Conservation (phyloP, 106 monocot species). For the Dendrobium officinale region DNA sequence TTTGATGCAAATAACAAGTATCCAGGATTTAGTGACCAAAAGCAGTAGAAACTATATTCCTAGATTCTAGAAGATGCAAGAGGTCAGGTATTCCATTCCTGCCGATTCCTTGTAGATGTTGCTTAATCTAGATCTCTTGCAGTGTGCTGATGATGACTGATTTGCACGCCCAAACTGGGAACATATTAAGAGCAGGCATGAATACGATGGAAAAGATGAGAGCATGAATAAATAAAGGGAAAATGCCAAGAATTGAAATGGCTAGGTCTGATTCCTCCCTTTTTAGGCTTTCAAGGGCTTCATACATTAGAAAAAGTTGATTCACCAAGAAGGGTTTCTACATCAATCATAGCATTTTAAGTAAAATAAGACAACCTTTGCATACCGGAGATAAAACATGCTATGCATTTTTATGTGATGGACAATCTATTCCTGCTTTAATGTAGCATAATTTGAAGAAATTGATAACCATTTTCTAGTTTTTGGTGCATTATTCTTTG, state of each 20-base stretch:
- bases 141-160: not conserved
- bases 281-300: not conserved
- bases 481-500: too few species aligned
- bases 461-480: too few species aligned
- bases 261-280: not conserved
- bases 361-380: too few species aligned
- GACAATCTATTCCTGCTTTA: too few species aligned
- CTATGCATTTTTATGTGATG: too few species aligned
- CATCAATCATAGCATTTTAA: too few species aligned
- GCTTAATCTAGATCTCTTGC: too few species aligned
- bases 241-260: not conserved
- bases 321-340: too few species aligned
- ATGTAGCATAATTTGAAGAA: too few species aligned
- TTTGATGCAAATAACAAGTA: not conserved
- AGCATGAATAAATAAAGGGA: not conserved
- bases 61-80: not conserved
- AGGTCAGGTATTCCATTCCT: not conserved
- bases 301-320: not conserved
- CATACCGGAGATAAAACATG: too few species aligned
- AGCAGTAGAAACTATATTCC: not conserved
- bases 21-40: not conserved
- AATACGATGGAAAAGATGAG: not conserved
- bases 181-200: not conserved
- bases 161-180: not conserved
- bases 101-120: not conserved